A percentile compares a stretch with the other conserved stretches of the same genome.
Evolutionary conservation across 345 rosid species (phyloP).

Genomic region (Trapa incisa): DNA sequence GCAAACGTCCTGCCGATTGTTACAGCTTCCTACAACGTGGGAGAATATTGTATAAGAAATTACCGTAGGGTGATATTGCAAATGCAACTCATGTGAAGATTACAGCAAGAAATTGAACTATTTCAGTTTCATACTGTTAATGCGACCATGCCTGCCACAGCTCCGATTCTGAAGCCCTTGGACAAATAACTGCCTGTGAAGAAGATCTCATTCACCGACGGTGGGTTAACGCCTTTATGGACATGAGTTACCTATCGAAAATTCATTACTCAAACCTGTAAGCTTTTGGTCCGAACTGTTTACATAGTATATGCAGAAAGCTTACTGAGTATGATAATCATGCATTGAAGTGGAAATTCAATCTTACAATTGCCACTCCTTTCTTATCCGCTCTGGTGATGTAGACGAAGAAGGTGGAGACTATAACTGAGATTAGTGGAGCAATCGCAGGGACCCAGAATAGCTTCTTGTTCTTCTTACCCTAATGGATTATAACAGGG

Average conservation of each 20-base stretch:
- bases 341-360: not conserved
- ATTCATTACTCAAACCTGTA: not conserved
- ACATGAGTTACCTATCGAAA: slow-evolving; percentile 9
- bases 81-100: not conserved
- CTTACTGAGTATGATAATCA: not conserved
- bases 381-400: slow-evolving; percentile 20
- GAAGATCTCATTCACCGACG: slow-evolving; percentile 9
- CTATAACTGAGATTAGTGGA: slow-evolving; percentile 31
- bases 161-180: slow-evolving; percentile 14
- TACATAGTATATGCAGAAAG: too few species aligned
- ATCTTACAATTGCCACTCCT: slow-evolving; percentile 26
- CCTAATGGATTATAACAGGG: slow-evolving; percentile 12
- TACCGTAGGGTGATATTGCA: too few species aligned
- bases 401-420: slow-evolving; percentile 30
- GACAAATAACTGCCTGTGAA: slow-evolving; percentile 14
- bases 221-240: slow-evolving; percentile 11
- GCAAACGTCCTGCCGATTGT: slow-evolving; percentile 38
- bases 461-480: slow-evolving; percentile 26
- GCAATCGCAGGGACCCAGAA: slow-evolving; percentile 46
- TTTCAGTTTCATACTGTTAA: slow-evolving; percentile 9
- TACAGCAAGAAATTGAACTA: not conserved
- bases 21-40: slow-evolving; percentile 24
- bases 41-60: too few species aligned
- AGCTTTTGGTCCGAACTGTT: too few species aligned
- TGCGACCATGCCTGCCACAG: slow-evolving; percentile 13